These are phyloP conservation scores for Blastomyces percursus DNA, from an alignment of 2,329 filamentous ascomycete genomes.

Conservation along the genomic window DNA sequence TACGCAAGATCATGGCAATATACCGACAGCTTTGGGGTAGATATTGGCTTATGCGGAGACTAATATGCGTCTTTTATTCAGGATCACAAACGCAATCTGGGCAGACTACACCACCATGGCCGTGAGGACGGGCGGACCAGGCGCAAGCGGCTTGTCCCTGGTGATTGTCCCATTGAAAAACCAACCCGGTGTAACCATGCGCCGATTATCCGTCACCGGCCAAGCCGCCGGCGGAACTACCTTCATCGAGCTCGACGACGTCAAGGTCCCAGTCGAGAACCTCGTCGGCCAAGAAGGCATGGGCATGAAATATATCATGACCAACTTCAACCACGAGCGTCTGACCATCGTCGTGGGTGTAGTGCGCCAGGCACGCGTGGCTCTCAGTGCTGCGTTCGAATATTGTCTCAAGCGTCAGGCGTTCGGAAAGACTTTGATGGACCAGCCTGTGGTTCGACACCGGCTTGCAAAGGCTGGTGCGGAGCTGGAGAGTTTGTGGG, in stretches of 20 bases:
- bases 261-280: constrained; percentile 59
- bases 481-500: constrained; percentile 56
- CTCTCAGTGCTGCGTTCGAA: constrained; percentile 48
- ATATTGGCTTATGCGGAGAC: background rate
- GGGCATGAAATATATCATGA: constrained; percentile 67
- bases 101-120: constrained; percentile 59
- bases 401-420: constrained; percentile 57
- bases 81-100: constrained; percentile 64
- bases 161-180: constrained; percentile 60
- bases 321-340: constrained; percentile 71
- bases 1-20: constrained; percentile 11
- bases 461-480: constrained; percentile 60
- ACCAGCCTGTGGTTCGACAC: constrained; percentile 64
- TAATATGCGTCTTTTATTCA: constrained; percentile 15
- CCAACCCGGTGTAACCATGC: constrained; percentile 55
- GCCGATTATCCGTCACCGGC: constrained; percentile 55
- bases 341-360: constrained; percentile 54
- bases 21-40: background rate
- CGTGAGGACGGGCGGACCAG: constrained; percentile 58
- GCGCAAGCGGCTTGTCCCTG: constrained; percentile 52
- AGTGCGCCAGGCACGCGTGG: constrained; percentile 52
- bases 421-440: constrained; percentile 57
- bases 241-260: constrained; percentile 65
- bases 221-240: constrained; percentile 58
- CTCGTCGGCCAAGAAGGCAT: constrained; percentile 58